A percentile compares a stretch with the other conserved stretches of the same genome.
Conservation (phyloP, 2,329 filamentous ascomycete species). For the Stylonectria norvegica region DNA sequence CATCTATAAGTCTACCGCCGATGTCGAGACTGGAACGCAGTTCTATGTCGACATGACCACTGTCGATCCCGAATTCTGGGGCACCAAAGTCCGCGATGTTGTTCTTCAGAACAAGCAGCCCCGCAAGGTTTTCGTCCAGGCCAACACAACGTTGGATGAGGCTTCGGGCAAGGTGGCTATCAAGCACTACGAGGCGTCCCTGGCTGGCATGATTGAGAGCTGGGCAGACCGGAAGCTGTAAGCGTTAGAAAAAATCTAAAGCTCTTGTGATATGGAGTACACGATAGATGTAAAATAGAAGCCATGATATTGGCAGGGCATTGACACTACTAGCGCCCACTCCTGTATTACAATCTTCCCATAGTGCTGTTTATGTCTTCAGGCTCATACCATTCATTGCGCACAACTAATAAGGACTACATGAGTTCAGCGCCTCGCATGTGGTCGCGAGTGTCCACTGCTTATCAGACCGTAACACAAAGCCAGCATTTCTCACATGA, state of each 20-base stretch:
- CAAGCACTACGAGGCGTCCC: slow-evolving; percentile 80
- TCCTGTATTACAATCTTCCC: not conserved
- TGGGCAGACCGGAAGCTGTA: slow-evolving; percentile 62
- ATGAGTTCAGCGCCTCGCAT: no score
- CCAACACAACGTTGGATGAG: slow-evolving; percentile 74
- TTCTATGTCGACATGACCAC: slow-evolving; percentile 82
- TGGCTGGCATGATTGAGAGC: slow-evolving; percentile 79
- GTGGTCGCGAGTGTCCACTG: no score
- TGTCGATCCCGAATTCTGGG: slow-evolving; percentile 81
- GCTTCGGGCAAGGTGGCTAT: slow-evolving; percentile 67
- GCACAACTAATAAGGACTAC: no score
- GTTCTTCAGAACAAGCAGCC: slow-evolving; percentile 76
- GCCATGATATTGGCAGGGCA: not conserved
- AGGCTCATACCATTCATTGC: no score
- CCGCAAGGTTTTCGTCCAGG: slow-evolving; percentile 90
- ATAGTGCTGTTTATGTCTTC: no score
- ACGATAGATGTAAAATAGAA: slow-evolving; percentile 16
- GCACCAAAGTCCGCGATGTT: slow-evolving; percentile 70
- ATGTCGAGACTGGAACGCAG: slow-evolving; percentile 70
- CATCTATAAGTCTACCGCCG: slow-evolving; percentile 87
- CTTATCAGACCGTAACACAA: no score
- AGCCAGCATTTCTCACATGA: no score
- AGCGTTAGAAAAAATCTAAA: slow-evolving; percentile 15
- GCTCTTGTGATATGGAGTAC: slow-evolving; percentile 3
- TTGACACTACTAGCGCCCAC: not conserved